Percentiles rank a stretch among this genome's conserved stretches.
Evolutionary conservation across 192 early-diverging fungal genomes (phyloP).

Genomic region (Mortierella claussenii): DNA sequence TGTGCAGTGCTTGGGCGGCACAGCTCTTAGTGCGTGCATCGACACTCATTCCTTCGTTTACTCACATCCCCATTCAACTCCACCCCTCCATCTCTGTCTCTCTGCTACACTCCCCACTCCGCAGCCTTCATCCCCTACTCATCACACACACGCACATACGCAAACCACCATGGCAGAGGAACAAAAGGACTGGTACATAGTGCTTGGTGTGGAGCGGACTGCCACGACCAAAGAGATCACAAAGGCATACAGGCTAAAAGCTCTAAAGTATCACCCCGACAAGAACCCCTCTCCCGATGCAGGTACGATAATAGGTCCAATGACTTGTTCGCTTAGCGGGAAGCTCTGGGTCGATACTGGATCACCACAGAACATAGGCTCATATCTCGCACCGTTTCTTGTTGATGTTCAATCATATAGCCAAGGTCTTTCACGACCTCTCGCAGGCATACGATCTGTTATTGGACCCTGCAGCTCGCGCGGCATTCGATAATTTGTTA

Average conservation of each 20-base stretch:
- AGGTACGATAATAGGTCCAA: constrained; percentile 46
- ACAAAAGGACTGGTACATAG: constrained; percentile 60
- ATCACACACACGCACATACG: too few species aligned
- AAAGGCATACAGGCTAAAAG: constrained; percentile 66
- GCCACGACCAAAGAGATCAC: constrained; percentile 57
- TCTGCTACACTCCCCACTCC: too few species aligned
- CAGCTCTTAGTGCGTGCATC: too few species aligned
- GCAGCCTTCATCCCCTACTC: too few species aligned
- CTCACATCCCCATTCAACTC: too few species aligned
- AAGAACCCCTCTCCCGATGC: constrained; percentile 78
- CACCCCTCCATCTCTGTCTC: too few species aligned
- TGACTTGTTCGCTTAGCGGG: too few species aligned
- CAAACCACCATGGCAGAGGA: constrained; percentile 49
- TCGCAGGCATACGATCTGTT: constrained; percentile 59
- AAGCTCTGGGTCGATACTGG: not conserved
- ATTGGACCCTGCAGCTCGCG: constrained; percentile 51
- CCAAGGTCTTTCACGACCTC: constrained; percentile 57
- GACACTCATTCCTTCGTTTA: too few species aligned
- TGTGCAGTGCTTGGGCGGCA: too few species aligned
- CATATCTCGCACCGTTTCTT: too few species aligned
- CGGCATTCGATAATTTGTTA: constrained; percentile 58
- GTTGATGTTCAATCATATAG: too few species aligned
- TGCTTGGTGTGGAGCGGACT: constrained; percentile 57
- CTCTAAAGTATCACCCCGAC: constrained; percentile 90
- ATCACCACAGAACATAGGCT: too few species aligned